These are phyloP conservation scores for Eucalyptus paniculata DNA, from an alignment of 345 rosid genomes.

Conservation along the genomic window DNA sequence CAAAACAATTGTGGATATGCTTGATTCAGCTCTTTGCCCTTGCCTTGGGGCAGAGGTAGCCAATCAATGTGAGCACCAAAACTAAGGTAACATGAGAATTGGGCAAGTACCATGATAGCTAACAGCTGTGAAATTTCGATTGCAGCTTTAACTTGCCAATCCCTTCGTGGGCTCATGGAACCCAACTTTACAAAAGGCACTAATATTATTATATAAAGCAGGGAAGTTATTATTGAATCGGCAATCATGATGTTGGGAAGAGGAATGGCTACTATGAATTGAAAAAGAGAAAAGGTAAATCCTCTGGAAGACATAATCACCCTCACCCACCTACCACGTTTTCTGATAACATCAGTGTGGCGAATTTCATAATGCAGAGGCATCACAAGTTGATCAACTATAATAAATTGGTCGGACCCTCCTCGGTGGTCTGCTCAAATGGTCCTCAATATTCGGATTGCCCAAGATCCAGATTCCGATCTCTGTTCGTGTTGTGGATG, in stretches of 20 bases:
- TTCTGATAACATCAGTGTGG: neutral
- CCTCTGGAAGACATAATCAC: neutral
- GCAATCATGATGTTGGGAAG: conserved; percentile 3
- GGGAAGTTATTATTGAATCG: neutral
- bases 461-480: neutral
- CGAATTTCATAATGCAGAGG: neutral
- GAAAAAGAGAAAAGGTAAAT: neutral
- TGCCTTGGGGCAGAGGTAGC: neutral
- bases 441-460: neutral
- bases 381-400: neutral
- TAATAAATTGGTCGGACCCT: neutral
- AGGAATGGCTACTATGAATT: neutral
- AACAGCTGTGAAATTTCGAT: neutral
- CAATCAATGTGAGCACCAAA: neutral
- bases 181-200: neutral
- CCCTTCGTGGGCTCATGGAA: neutral
- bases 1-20: neutral
- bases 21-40: neutral
- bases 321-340: neutral
- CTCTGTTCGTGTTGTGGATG: neutral
- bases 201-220: neutral
- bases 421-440: neutral
- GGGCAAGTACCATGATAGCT: neutral
- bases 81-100: neutral
- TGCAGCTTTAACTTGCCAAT: neutral